These are phyloP conservation scores for Diospyros lotus DNA, from an alignment of 148 eudicot species.

Conservation along the genomic window DNA sequence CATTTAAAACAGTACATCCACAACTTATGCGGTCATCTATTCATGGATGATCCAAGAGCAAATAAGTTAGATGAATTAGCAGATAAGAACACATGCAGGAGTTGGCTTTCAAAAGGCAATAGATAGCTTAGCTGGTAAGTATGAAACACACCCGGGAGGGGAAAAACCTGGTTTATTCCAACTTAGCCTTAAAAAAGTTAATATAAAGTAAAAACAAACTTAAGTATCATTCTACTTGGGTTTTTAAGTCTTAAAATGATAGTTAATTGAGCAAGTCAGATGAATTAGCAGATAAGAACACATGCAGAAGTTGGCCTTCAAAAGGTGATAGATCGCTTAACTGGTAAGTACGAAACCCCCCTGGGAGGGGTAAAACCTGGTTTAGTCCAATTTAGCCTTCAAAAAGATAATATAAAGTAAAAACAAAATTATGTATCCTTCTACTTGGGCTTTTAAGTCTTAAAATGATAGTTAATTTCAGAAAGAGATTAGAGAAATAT, in stretches of 20 bases:
- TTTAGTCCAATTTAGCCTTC: background rate
- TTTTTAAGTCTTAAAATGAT: too few species aligned
- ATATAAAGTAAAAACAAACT: too few species aligned
- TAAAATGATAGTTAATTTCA: too few species aligned
- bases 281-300: background rate
- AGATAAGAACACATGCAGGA: background rate
- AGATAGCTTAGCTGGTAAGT: too few species aligned
- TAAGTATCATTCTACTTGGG: too few species aligned
- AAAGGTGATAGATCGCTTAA: too few species aligned
- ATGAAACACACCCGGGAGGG: background rate
- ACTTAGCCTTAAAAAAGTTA: too few species aligned
- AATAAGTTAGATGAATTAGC: conserved; percentile 4
- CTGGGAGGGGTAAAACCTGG: background rate
- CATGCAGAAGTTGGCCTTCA: background rate
- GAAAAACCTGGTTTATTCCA: background rate
- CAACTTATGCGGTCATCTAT: background rate
- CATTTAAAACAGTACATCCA: background rate
- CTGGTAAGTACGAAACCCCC: background rate
- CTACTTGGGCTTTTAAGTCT: too few species aligned
- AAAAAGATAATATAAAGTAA: too few species aligned
- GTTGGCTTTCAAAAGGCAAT: background rate
- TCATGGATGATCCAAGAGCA: background rate
- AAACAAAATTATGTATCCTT: too few species aligned
- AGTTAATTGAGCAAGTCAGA: too few species aligned
- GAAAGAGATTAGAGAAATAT: too few species aligned